phyloP scores from a whole-genome alignment of 73 alveolate genomes.

The Tetrahymena malaccensis region DNA sequence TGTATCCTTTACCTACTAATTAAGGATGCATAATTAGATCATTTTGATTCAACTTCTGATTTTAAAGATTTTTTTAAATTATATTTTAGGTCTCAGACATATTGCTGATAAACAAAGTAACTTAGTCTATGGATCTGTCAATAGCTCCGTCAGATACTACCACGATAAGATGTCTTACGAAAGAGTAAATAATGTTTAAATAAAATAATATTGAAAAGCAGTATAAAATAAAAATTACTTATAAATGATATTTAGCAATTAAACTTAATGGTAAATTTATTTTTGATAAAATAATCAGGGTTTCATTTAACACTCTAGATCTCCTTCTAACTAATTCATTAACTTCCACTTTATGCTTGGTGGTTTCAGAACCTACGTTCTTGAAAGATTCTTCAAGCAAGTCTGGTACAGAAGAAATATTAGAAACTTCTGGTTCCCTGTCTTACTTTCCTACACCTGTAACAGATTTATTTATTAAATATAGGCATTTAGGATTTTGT shows the following conservation, averaged over 20 bases:
- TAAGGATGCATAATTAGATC: not conserved
- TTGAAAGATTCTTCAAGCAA: slow-evolving; percentile 20
- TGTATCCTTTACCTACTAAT: not conserved
- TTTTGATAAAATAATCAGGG: not conserved
- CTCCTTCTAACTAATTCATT: slow-evolving; percentile 12
- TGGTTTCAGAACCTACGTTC: slow-evolving; percentile 27
- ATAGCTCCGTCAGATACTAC: slow-evolving; percentile 7
- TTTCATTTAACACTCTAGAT: slow-evolving; percentile 40
- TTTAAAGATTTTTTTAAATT: not conserved
- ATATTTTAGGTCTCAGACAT: slow-evolving; percentile 24
- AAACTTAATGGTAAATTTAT: not conserved
- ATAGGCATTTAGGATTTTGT: not conserved
- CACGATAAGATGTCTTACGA: slow-evolving; percentile 39
- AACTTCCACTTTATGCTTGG: slow-evolving; percentile 42
- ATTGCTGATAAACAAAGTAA: slow-evolving; percentile 4
- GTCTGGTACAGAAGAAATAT: slow-evolving; percentile 44
- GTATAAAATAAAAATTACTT: not conserved
- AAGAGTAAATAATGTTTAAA: slow-evolving; percentile 9
- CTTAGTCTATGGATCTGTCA: slow-evolving; percentile 5
- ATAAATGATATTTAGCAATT: not conserved
- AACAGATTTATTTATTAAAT: not conserved
- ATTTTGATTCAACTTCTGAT: not conserved
- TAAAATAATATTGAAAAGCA: not conserved
- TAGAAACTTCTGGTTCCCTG: slow-evolving; percentile 48
- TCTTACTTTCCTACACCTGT: slow-evolving; percentile 17